A percentile compares a stretch with the other conserved stretches of the same genome.
Conservation (phyloP, 352 stramenopile genomes). For the Globisporangium okanoganense region DNA sequence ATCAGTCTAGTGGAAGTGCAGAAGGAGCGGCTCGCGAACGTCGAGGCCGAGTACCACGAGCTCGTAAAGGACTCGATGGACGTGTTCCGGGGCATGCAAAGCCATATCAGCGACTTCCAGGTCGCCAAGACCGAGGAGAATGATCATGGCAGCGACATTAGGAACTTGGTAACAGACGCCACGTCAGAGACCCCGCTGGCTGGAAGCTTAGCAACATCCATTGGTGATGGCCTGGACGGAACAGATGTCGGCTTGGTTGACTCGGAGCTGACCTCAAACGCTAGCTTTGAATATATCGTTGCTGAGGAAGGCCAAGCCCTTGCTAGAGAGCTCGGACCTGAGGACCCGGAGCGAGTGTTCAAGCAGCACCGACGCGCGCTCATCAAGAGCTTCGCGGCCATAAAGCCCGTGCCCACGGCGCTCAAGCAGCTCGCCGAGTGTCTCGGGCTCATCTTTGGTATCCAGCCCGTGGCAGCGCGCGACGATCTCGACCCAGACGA, state of each 20-base stretch:
- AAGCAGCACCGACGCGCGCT: slow-evolving; percentile 17
- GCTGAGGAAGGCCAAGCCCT: background rate
- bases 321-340: background rate
- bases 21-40: slow-evolving; percentile 27
- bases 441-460: slow-evolving; percentile 56
- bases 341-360: background rate
- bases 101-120: slow-evolving; percentile 24
- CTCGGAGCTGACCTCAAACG: background rate
- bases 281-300: background rate
- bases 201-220: background rate
- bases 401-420: slow-evolving; percentile 39
- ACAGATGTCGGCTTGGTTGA: background rate
- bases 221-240: background rate
- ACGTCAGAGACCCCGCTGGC: background rate
- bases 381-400: slow-evolving; percentile 33
- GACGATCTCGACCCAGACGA: slow-evolving; percentile 74
- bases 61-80: slow-evolving; percentile 33
- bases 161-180: background rate
- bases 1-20: slow-evolving; percentile 31
- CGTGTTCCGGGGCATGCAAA: slow-evolving; percentile 25
- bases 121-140: slow-evolving; percentile 23
- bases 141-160: background rate
- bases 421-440: slow-evolving; percentile 68
- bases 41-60: slow-evolving; percentile 53
- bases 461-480: slow-evolving; percentile 48